Conservation (phyloP, 73 alveolate species). For the Paramecium caudatum region DNA sequence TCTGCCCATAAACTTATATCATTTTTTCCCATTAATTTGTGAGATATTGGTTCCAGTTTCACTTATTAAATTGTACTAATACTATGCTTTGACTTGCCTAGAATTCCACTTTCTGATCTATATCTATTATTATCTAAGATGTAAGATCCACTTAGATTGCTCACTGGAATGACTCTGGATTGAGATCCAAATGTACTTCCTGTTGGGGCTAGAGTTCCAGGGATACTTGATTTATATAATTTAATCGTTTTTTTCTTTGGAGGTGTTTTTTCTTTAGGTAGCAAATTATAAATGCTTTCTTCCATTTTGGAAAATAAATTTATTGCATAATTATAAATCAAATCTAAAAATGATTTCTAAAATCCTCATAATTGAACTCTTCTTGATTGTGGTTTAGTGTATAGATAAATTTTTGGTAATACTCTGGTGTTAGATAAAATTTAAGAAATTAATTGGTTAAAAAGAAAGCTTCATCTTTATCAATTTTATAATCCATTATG, state of each 20-base stretch:
- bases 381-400: conserved; percentile 81
- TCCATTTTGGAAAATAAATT: conserved; percentile 29
- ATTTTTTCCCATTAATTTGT: conserved; percentile 7
- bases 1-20: conserved; percentile 20
- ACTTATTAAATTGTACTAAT: background rate
- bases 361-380: conserved; percentile 82
- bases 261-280: conserved; percentile 35
- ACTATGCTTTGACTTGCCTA: conserved; percentile 41
- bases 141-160: conserved; percentile 38
- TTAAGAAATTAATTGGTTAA: conserved; percentile 71
- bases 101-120: conserved; percentile 53
- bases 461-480: conserved; percentile 79
- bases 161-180: conserved; percentile 13
- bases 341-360: conserved; percentile 61
- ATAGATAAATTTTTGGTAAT: conserved; percentile 77
- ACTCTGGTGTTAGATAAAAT: conserved; percentile 79
- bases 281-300: conserved; percentile 40
- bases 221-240: conserved; percentile 12
- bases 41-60: background rate
- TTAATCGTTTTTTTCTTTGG: conserved; percentile 29
- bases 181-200: conserved; percentile 59
- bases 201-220: conserved; percentile 45
- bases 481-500: conserved; percentile 78
- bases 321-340: conserved; percentile 36
- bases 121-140: background rate